A percentile compares a stretch with the other conserved stretches of the same genome.
Evolutionary conservation across 768 basidiomycete genomes (phyloP).

Genomic region (Suillus subaureus): DNA sequence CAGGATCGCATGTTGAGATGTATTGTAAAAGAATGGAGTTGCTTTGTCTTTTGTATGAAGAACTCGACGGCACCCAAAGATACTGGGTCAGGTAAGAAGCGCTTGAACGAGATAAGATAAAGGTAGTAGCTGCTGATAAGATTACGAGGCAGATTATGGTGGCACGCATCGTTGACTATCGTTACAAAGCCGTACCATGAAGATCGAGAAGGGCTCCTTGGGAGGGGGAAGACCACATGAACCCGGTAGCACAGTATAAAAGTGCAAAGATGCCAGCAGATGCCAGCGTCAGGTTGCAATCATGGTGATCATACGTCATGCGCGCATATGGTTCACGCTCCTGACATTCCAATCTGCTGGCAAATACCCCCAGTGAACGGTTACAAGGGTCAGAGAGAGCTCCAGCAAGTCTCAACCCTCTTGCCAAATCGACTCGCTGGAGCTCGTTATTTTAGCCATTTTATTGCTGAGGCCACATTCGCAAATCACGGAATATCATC

Average conservation of each 20-base stretch:
- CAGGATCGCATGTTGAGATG: slow-evolving; percentile 23
- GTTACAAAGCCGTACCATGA: neutral
- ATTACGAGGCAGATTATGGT: neutral
- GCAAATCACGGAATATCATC: too few species aligned
- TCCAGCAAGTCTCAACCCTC: neutral
- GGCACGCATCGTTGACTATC: slow-evolving; percentile 20
- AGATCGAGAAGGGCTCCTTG: neutral
- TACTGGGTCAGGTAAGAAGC: slow-evolving; percentile 11
- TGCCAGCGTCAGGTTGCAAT: neutral
- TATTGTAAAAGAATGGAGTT: slow-evolving; percentile 24
- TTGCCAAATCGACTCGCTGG: too few species aligned
- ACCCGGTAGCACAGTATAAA: neutral
- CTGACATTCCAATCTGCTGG: too few species aligned
- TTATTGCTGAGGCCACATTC: too few species aligned
- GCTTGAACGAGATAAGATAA: slow-evolving; percentile 10
- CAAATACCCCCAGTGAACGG: neutral
- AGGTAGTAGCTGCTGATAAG: slow-evolving; percentile 9
- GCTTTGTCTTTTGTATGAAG: slow-evolving; percentile 19
- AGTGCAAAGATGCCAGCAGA: neutral
- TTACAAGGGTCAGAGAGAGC: neutral
- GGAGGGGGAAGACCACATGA: neutral
- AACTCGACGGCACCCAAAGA: slow-evolving; percentile 4
- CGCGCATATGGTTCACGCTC: too few species aligned
- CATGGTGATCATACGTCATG: neutral
- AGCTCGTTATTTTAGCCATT: too few species aligned